phyloP scores from a whole-genome alignment of 345 rosid genomes.

The Geranium rotundifolium region DNA sequence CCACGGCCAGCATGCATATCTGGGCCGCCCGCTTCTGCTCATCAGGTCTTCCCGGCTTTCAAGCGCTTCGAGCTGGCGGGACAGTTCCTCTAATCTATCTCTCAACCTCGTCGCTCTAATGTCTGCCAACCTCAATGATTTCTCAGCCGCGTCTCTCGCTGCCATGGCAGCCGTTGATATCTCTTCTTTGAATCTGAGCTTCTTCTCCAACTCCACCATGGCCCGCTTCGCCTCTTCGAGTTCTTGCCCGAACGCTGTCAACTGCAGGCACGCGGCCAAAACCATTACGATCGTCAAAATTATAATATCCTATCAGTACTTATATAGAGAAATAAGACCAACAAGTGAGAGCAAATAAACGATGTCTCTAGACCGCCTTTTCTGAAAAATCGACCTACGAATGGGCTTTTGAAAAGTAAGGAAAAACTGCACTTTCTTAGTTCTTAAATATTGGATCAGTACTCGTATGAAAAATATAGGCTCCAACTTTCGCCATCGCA shows the following conservation, averaged over 20 bases:
- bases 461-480: too few species aligned
- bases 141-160: constrained; percentile 98
- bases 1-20: constrained; percentile 98
- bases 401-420: too few species aligned
- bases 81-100: constrained; percentile 81
- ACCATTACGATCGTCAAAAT: background rate
- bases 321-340: too few species aligned
- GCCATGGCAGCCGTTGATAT: constrained; percentile 95
- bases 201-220: constrained; percentile 67
- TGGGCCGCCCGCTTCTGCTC: constrained; percentile 32
- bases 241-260: constrained; percentile 55
- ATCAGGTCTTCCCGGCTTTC: constrained; percentile 59
- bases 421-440: too few species aligned
- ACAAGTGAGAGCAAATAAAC: too few species aligned
- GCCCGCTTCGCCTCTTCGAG: constrained; percentile 76
- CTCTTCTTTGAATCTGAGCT: constrained; percentile 90
- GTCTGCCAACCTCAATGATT: constrained; percentile 79
- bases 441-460: too few species aligned
- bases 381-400: too few species aligned
- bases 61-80: constrained; percentile 68
- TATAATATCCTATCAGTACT: background rate
- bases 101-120: constrained; percentile 72
- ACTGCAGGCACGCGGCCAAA: constrained; percentile 20
- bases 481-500: too few species aligned
- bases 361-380: too few species aligned